A percentile compares a stretch with the other conserved stretches of the same genome.
These are phyloP conservation scores for Cucurbita argyrosperma DNA, from an alignment of 306 rosid species.

Conservation along the genomic window DNA sequence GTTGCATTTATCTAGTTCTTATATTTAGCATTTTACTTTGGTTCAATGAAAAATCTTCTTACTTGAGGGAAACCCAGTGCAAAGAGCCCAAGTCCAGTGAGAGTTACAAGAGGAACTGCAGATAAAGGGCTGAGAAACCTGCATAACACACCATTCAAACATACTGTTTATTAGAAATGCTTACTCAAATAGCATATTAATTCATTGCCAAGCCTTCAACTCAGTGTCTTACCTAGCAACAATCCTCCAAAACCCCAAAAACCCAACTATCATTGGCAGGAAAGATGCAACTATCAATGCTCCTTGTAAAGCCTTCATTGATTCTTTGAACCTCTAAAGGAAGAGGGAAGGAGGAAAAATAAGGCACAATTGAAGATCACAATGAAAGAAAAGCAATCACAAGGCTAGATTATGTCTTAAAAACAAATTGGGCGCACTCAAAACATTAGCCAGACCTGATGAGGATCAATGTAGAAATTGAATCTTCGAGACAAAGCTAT, in stretches of 20 bases:
- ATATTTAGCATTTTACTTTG: not conserved
- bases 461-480: conserved; percentile 29
- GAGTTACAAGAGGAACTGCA: conserved; percentile 67
- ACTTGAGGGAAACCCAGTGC: conserved; percentile 60
- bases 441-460: conserved; percentile 29
- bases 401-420: not conserved
- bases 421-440: not conserved
- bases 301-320: conserved; percentile 66
- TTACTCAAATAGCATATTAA: not conserved
- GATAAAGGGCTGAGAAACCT: conserved; percentile 80
- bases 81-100: conserved; percentile 72
- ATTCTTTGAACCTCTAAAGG: conserved; percentile 47
- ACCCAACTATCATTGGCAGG: conserved; percentile 51
- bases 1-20: not conserved
- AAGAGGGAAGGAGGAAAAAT: not conserved
- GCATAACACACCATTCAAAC: conserved; percentile 3
- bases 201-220: not conserved
- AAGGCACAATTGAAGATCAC: not conserved
- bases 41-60: not conserved
- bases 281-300: conserved; percentile 58
- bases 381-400: conserved; percentile 6
- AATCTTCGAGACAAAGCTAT: conserved; percentile 43
- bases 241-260: conserved; percentile 72
- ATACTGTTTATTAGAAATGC: not conserved
- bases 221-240: conserved; percentile 36